These are phyloP conservation scores for Ambrosiella cleistominuta DNA, from an alignment of 2,329 filamentous ascomycete genomes.

Conservation along the genomic window DNA sequence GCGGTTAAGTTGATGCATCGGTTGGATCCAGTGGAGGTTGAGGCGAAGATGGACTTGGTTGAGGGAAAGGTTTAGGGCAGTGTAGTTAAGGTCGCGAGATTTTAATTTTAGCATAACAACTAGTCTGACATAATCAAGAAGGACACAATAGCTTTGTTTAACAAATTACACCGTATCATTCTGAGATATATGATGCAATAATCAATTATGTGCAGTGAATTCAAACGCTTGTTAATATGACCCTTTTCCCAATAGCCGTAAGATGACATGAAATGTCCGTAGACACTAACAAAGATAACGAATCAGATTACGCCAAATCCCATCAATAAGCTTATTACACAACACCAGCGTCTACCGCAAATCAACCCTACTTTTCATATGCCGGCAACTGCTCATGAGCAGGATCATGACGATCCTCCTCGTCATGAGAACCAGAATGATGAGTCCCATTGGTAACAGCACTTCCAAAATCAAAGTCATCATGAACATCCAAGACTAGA, in stretches of 20 bases:
- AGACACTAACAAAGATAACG: too few relatives aligned
- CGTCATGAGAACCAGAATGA: neutral
- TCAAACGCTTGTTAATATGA: too few relatives aligned
- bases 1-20: constrained; percentile 63
- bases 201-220: too few relatives aligned
- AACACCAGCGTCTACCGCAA: neutral
- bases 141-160: too few relatives aligned
- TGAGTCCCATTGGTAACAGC: constrained; percentile 22
- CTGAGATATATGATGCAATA: too few relatives aligned
- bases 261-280: too few relatives aligned
- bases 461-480: constrained; percentile 19
- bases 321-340: neutral
- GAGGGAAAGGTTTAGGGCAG: constrained; percentile 18
- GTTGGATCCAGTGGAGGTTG: constrained; percentile 49
- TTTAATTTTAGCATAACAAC: too few relatives aligned
- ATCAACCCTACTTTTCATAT: constrained; percentile 20
- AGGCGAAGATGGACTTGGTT: constrained; percentile 48
- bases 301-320: too few relatives aligned
- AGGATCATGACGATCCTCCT: constrained; percentile 1
- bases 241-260: too few relatives aligned
- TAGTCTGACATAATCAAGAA: too few relatives aligned
- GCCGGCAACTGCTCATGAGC: constrained; percentile 23
- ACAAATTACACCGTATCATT: too few relatives aligned
- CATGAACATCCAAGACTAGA: constrained; percentile 17
- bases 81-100: neutral